Percentiles rank a stretch among this genome's conserved stretches.
phyloP scores from a whole-genome alignment of 73 alveolate genomes.

The Blepharisma stoltei region DNA sequence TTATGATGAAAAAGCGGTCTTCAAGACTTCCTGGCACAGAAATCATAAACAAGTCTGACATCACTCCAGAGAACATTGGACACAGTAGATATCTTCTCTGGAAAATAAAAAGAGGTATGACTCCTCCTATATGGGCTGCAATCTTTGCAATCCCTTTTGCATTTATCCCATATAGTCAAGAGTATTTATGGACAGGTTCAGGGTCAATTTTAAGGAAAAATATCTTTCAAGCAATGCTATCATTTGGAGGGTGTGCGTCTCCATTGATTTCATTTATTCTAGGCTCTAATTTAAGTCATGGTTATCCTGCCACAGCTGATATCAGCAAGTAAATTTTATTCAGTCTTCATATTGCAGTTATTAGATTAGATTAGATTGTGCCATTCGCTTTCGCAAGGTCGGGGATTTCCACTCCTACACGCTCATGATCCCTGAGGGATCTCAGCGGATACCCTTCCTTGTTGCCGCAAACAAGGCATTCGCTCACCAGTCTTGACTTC shows the following conservation, averaged over 20 bases:
- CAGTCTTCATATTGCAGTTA: neutral
- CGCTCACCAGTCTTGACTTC: too few species aligned
- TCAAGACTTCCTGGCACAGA: neutral
- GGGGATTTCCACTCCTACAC: too few species aligned
- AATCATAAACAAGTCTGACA: neutral
- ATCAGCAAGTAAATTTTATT: neutral
- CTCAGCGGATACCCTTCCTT: too few species aligned
- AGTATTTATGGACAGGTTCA: neutral
- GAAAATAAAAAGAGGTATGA: neutral
- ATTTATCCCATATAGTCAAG: neutral
- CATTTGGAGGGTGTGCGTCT: neutral
- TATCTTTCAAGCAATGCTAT: neutral
- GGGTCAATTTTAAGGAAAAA: neutral
- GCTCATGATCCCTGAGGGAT: too few species aligned
- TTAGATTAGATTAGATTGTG: too few species aligned
- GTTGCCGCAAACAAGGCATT: too few species aligned
- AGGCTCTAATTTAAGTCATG: neutral
- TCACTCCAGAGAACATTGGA: neutral
- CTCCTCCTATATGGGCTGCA: neutral
- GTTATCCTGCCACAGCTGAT: neutral
- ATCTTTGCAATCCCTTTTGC: conserved; percentile 1
- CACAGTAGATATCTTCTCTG: neutral
- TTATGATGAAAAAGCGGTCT: neutral
- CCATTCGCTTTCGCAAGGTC: too few species aligned
- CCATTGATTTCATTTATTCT: neutral